Evolutionary conservation across 75 land plant species (phyloP), one percentile per base, ranked within the genome.

Genomic region (Ceratopteris richardii): DNA sequence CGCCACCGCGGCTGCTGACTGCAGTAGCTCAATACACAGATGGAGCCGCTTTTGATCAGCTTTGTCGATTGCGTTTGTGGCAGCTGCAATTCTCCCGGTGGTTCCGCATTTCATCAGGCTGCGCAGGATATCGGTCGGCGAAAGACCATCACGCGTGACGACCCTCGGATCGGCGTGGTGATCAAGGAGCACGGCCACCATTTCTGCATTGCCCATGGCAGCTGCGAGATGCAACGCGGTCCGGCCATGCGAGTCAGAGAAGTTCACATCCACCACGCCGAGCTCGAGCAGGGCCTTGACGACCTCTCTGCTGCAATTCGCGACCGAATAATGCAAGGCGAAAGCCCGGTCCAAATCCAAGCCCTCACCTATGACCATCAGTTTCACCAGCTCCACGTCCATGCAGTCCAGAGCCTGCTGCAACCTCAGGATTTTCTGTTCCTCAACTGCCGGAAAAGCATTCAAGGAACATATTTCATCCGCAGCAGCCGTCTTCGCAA

Each of bases 321-420:
- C 74, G 0, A 91, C 97, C 0, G 97, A 93, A 47, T 91, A 91
- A 52, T 91, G 97, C 19, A 91, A 53, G 13, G 88, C 97, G 3
- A 87, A 46, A 5, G 93, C 88, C 36, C 87, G 82, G 61, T 91
- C 97, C n/a, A 91, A 79, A 59, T 87, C 82, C 21, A 91, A 77
- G 22, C 97, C 93, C 63, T 91, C 97, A 0, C 97, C 93, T 93
- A 91, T 91, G 41, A 91, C 97, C 97, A 91, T 91, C 14, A 91
- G 88, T 74, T 80, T 91, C 20, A 91, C 97, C 19, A 91, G 80
- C 71, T 91, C 97, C 2, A 91, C 97, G 44, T 91, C 97, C 9
- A 92, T 87, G 17, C 93, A 87, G 63, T 91, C 93, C 16, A 91
- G 66, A 10, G 97, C 97, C 26, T 91, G 79, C 41, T 84, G 77